These are phyloP conservation scores for Tothia fuscella DNA, from an alignment of 2,329 filamentous ascomycete species.

Conservation along the genomic window DNA sequence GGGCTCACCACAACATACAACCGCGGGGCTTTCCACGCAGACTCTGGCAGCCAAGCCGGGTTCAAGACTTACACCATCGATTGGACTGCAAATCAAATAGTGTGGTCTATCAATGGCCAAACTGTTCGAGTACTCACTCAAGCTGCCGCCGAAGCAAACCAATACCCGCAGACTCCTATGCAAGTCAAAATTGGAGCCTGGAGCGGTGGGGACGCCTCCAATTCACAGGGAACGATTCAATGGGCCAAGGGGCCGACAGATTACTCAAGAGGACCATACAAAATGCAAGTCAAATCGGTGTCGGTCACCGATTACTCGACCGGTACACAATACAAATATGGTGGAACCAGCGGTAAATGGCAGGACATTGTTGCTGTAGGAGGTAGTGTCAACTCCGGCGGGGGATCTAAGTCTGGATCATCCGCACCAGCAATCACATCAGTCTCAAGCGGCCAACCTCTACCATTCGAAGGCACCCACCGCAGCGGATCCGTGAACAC, in stretches of 20 bases:
- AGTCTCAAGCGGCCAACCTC: conserved; percentile 48
- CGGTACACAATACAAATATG: conserved; percentile 72
- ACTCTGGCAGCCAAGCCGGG: conserved; percentile 53
- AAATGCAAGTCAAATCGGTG: conserved; percentile 70
- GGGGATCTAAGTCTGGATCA: conserved; percentile 38
- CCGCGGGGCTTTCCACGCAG: conserved; percentile 67
- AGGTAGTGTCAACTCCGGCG: conserved; percentile 56
- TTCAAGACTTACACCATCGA: conserved; percentile 86
- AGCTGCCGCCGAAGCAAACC: conserved; percentile 50
- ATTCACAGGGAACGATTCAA: conserved; percentile 67
- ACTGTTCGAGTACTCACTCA: conserved; percentile 65
- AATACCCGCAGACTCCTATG: conserved; percentile 95
- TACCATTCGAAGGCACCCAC: conserved; percentile 56
- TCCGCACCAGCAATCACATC: conserved; percentile 52
- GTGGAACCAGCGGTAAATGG: conserved; percentile 67
- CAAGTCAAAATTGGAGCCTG: conserved; percentile 84
- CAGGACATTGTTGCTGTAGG: conserved; percentile 69
- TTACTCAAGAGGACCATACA: conserved; percentile 72
- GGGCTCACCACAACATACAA: conserved; percentile 77
- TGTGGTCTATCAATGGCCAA: conserved; percentile 73
- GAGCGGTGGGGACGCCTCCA: conserved; percentile 78
- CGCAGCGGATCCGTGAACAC: conserved; percentile 37
- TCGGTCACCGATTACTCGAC: conserved; percentile 86
- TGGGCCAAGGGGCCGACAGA: conserved; percentile 84
- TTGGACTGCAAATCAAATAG: conserved; percentile 75